Percentiles rank a stretch among this genome's conserved stretches.
Conservation (phyloP, 2,329 filamentous ascomycete species). For the Mollisiaceae sp. region DNA sequence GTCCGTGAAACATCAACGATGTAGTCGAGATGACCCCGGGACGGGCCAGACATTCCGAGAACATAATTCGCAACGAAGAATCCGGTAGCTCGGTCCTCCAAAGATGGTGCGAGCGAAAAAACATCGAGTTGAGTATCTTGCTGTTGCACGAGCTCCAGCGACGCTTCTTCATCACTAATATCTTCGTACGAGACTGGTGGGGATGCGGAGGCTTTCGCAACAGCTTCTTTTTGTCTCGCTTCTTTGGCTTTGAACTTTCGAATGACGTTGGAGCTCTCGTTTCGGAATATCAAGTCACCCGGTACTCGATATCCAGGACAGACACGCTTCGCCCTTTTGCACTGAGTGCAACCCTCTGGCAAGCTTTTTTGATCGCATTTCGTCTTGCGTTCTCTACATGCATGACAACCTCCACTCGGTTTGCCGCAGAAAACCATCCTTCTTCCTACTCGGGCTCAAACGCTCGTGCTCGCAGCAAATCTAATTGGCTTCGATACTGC, state of each 20-base stretch:
- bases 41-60: slow-evolving; percentile 46
- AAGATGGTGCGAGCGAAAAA: slow-evolving; percentile 40
- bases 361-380: slow-evolving; percentile 55
- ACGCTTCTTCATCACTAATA: not conserved
- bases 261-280: slow-evolving; percentile 61
- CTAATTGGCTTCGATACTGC: not conserved
- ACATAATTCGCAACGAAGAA: slow-evolving; percentile 39
- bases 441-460: not conserved
- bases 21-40: slow-evolving; percentile 58
- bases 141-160: slow-evolving; percentile 38
- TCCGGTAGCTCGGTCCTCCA: slow-evolving; percentile 38
- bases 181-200: slow-evolving; percentile 1
- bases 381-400: slow-evolving; percentile 60
- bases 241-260: slow-evolving; percentile 48
- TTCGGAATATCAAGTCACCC: slow-evolving; percentile 62
- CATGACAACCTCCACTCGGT: slow-evolving; percentile 61
- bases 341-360: slow-evolving; percentile 58
- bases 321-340: slow-evolving; percentile 54
- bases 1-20: slow-evolving; percentile 56
- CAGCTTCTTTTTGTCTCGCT: slow-evolving; percentile 26
- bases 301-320: slow-evolving; percentile 62
- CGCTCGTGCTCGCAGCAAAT: not conserved
- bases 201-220: slow-evolving; percentile 10
- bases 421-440: slow-evolving; percentile 63
- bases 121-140: slow-evolving; percentile 41